These are phyloP conservation scores for Maudiozyma barnettii DNA, from an alignment of 805 yeast species.

Conservation along the genomic window DNA sequence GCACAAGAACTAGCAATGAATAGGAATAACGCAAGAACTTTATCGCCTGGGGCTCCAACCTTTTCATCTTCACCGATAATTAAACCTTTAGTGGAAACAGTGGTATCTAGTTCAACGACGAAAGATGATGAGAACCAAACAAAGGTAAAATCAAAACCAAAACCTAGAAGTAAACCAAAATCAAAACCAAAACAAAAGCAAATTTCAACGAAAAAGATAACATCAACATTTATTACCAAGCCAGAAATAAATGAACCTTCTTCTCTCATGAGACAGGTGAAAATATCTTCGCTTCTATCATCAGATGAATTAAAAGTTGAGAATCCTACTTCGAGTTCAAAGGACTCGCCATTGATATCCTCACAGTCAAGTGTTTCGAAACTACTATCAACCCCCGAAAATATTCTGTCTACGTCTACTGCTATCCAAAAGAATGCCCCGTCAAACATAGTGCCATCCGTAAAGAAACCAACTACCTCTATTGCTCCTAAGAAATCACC, in stretches of 20 bases:
- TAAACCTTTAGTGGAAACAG: background rate
- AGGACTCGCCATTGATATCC: no score
- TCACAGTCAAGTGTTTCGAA: no score
- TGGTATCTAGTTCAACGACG: background rate
- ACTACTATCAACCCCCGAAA: no score
- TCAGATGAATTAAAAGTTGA: background rate
- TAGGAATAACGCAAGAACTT: conserved; percentile 17
- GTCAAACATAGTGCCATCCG: no score
- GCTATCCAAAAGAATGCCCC: no score
- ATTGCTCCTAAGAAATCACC: background rate
- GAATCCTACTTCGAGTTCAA: no score
- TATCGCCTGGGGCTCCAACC: background rate
- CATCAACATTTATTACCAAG: background rate
- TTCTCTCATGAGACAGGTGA: conserved; percentile 10
- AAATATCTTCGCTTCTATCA: conserved; percentile 14
- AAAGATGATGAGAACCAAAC: no score
- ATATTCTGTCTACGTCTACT: no score
- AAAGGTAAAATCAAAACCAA: background rate
- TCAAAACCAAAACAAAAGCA: conserved; percentile 3
- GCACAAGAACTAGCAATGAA: conserved; percentile 28
- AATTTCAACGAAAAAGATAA: background rate
- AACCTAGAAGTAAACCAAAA: background rate
- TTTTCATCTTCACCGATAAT: background rate
- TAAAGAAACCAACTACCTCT: background rate
- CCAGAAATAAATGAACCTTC: background rate